Conservation (phyloP, 495 filamentous ascomycete genomes). For the Daldinia childiae region DNA sequence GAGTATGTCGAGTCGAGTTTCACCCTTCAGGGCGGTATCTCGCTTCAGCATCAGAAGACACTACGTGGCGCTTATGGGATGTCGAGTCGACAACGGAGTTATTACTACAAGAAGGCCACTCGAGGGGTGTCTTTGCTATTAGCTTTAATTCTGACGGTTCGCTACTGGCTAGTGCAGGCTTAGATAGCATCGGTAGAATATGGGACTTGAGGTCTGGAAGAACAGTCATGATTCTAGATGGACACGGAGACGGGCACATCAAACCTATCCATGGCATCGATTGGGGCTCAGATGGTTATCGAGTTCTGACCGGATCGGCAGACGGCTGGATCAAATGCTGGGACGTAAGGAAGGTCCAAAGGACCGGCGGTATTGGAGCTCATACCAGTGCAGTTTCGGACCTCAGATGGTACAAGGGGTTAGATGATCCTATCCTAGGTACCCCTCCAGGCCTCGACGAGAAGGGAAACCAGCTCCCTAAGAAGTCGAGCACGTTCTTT, state of each 20-base stretch:
- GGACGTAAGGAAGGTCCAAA: constrained; percentile 90
- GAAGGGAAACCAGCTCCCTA: constrained; percentile 67
- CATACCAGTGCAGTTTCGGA: constrained; percentile 93
- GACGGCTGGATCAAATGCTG: constrained; percentile 98
- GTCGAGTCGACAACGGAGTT: constrained; percentile 84
- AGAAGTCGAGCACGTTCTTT: constrained; percentile 85
- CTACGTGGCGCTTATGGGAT: constrained; percentile 98
- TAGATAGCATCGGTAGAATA: constrained; percentile 93
- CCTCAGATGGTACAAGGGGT: constrained; percentile 90
- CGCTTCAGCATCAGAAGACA: constrained; percentile 94
- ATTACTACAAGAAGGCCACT: constrained; percentile 93
- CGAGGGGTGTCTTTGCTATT: constrained; percentile 87
- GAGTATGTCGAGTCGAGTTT: constrained; percentile 92
- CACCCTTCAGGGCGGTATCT: constrained; percentile 92
- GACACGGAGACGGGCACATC: constrained; percentile 84
- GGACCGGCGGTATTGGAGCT: constrained; percentile 84
- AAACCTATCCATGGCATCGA: constrained; percentile 91
- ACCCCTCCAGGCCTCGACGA: constrained; percentile 67
- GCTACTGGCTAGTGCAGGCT: constrained; percentile 85
- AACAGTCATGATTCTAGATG: constrained; percentile 94
- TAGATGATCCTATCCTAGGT: constrained; percentile 69
- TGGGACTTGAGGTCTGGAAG: constrained; percentile 97
- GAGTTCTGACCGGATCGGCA: constrained; percentile 86
- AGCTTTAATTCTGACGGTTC: constrained; percentile 91
- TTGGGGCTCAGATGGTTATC: constrained; percentile 90